These are phyloP conservation scores for Filobasidium uniguttulatum DNA, from an alignment of 1,284 basidiomycete species.

Conservation along the genomic window DNA sequence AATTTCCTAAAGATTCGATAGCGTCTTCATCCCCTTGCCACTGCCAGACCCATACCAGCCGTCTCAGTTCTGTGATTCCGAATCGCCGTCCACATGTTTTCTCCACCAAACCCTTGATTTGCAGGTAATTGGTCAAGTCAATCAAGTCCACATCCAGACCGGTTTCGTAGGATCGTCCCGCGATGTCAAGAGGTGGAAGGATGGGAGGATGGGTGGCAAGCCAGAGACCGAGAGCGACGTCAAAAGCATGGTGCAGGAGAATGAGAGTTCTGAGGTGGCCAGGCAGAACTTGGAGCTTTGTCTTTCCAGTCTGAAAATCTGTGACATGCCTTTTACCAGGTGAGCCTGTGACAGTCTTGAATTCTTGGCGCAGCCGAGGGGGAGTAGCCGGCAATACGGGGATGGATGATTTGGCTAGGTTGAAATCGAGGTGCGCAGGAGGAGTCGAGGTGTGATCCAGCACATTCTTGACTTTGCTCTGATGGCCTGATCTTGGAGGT, in stretches of 20 bases:
- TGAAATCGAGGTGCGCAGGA: neutral
- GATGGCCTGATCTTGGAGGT: neutral
- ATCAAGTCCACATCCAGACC: constrained; percentile 22
- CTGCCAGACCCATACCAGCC: constrained; percentile 35
- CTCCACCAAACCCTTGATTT: constrained; percentile 32
- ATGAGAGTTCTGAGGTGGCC: constrained; percentile 31
- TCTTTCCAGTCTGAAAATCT: neutral
- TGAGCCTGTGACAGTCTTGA: neutral
- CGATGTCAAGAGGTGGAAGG: constrained; percentile 29
- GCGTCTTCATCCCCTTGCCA: constrained; percentile 27
- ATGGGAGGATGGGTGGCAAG: constrained; percentile 36
- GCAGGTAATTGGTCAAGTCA: constrained; percentile 30
- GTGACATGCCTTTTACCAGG: neutral
- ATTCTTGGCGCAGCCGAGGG: neutral
- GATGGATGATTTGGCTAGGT: neutral
- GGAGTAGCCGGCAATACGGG: neutral
- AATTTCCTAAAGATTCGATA: neutral
- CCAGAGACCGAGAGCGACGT: constrained; percentile 33
- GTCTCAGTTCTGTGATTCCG: constrained; percentile 28
- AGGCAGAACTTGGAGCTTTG: constrained; percentile 21
- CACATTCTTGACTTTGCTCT: neutral
- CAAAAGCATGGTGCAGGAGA: constrained; percentile 32
- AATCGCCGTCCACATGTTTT: constrained; percentile 29
- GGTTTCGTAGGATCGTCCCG: neutral
- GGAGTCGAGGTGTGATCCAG: neutral